A percentile compares a stretch with the other conserved stretches of the same genome.
Evolutionary conservation across 257 asterid species (phyloP).

Genomic region (Cinchona pubescens): DNA sequence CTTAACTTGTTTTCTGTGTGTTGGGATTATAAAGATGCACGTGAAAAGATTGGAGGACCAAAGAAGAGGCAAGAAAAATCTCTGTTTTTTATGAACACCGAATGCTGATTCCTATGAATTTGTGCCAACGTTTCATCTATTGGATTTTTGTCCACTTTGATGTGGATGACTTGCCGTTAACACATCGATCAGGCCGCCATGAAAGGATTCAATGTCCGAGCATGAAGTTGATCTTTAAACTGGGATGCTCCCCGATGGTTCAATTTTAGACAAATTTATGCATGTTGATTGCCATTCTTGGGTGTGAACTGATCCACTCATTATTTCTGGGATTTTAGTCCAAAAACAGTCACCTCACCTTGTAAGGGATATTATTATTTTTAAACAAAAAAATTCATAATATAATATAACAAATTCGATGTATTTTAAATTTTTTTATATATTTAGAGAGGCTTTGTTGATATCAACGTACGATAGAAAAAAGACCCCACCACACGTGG

Average conservation of each 20-base stretch:
- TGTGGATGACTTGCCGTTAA: constrained; percentile 3
- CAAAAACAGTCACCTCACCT: too few relatives aligned
- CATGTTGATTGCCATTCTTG: too few relatives aligned
- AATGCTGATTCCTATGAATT: constrained; percentile 20
- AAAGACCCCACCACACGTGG: too few relatives aligned
- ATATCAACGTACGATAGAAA: too few relatives aligned
- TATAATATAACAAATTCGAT: too few relatives aligned
- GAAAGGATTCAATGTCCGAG: constrained; percentile 19
- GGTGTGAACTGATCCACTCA: too few relatives aligned
- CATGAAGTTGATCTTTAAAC: not conserved
- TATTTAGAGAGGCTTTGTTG: too few relatives aligned
- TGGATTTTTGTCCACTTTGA: constrained; percentile 11
- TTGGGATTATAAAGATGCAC: constrained; percentile 28
- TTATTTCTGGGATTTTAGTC: too few relatives aligned
- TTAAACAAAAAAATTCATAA: too few relatives aligned
- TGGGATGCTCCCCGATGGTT: too few relatives aligned
- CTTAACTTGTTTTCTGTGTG: not conserved
- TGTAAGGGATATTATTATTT: too few relatives aligned
- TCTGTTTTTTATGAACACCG: constrained; percentile 20
- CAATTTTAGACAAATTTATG: not conserved
- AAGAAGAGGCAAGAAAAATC: constrained; percentile 18
- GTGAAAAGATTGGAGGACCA: constrained; percentile 24
- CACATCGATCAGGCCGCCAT: not conserved
- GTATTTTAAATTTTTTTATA: too few relatives aligned
- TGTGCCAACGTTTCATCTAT: not conserved